phyloP scores from a whole-genome alignment of 345 rosid species.

The Angophora floribunda region DNA sequence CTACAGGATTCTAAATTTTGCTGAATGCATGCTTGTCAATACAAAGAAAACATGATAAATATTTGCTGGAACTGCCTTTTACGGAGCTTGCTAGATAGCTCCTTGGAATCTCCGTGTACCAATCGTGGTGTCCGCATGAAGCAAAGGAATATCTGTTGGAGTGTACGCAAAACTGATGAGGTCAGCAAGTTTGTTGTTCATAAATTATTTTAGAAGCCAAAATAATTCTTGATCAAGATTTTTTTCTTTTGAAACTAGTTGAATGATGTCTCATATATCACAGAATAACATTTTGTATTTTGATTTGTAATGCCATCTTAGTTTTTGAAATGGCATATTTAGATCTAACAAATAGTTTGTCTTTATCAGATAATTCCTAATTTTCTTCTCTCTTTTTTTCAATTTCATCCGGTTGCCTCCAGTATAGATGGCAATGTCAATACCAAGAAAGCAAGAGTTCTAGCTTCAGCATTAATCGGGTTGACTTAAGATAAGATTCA shows the following conservation, averaged over 20 bases:
- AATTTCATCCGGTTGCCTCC: not conserved
- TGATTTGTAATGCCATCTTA: not conserved
- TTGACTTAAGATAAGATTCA: not conserved
- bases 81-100: not conserved
- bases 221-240: not conserved
- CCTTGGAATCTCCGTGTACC: not conserved
- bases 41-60: not conserved
- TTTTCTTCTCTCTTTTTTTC: not conserved
- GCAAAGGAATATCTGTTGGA: not conserved
- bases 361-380: not conserved
- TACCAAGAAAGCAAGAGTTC: not conserved
- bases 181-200: not conserved
- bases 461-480: not conserved
- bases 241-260: not conserved
- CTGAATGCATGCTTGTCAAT: not conserved
- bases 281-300: not conserved
- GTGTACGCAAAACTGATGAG: not conserved
- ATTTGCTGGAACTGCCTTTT: not conserved
- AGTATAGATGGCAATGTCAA: not conserved
- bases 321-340: not conserved
- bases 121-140: not conserved
- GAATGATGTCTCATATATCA: not conserved
- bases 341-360: not conserved
- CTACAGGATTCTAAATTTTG: not conserved
- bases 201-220: not conserved